Base-by-base conservation (phyloP, 371 early-diverging fungal species). In the Umbelopsis sp. region DNA sequence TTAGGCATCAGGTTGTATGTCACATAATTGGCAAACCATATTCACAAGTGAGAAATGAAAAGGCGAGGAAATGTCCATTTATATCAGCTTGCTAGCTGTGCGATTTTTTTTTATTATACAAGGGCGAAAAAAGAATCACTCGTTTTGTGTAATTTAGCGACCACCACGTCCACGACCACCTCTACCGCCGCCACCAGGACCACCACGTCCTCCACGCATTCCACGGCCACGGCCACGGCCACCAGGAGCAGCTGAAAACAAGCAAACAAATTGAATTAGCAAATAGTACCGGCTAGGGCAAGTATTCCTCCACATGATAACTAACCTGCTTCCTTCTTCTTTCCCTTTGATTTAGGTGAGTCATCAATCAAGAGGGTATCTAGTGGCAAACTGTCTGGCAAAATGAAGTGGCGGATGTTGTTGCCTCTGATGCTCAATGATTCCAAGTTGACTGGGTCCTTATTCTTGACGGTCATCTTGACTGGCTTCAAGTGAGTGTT, bases 401-500 rank as follows among this genome's bases (percentile, higher is more conserved):
- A 80, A 69, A 99, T 95, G 57, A 91, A 95, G 81, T 96, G 96
- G 67, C 99, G 91, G 65, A 99, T 92, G 69, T 90, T 98, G 87
- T 92, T 96, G 46, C 99, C 99, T 67, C 99, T 92, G 65, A 99
- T 89, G 72, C 94, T 92, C 52, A 99, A 83, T 18, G 94, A 86
- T 72, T 99, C 99, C 50, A 99, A 84, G 66, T 86, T 87, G 65
- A 89, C 84, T 20, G 99, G 95, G 69, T 98, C 97, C 83, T 92
- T 92, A 83, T 91, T 91, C 78, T 94, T 92, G 38, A 97, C 92
- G 1, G 98, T 98, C 97, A 98, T 95, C 80, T 98, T 98, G 67
- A 98, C 99, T 20, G 93, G 92, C 76, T 97, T 97, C 80, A 99
- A 85, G 80, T 98, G 98, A 68, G 96, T 98, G 80, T 99, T 99